Percentiles rank a stretch among this genome's conserved stretches.
These are phyloP conservation scores for Gnaphalium uliginosum DNA, from an alignment of 129 eudicot species.

Conservation along the genomic window DNA sequence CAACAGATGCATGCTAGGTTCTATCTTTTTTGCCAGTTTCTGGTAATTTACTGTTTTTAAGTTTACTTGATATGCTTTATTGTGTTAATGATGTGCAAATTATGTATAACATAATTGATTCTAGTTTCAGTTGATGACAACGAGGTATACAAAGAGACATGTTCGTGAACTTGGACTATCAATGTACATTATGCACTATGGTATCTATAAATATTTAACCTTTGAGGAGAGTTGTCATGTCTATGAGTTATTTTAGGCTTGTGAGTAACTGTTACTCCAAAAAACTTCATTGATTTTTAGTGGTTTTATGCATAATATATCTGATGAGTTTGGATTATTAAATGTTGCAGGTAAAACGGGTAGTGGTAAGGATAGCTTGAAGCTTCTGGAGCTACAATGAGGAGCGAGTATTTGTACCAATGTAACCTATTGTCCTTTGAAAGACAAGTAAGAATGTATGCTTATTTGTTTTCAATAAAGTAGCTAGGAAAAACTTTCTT, in stretches of 20 bases:
- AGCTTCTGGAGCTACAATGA: constrained; percentile 1
- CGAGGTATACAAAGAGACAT: not conserved
- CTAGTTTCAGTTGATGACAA: constrained; percentile 26
- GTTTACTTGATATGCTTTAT: not conserved
- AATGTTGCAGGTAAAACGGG: constrained; percentile 9
- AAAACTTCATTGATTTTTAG: not conserved
- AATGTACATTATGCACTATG: constrained; percentile 13
- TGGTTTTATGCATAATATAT: not conserved
- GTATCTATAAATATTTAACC: constrained; percentile 1
- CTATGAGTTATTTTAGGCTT: constrained; percentile 8
- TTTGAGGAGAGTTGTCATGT: constrained; percentile 2
- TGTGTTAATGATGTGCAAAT: not conserved
- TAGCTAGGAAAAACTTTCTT: not conserved
- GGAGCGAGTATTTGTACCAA: constrained; percentile 11
- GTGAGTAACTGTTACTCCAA: constrained; percentile 12
- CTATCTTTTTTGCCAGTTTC: constrained; percentile 14
- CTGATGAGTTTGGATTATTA: constrained; percentile 5
- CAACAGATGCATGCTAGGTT: constrained; percentile 41
- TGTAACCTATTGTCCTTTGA: constrained; percentile 19
- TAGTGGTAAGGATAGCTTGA: not conserved
- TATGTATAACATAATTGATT: constrained; percentile 4
- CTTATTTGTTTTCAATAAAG: not conserved
- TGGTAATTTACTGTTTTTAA: constrained; percentile 34
- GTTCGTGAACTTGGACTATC: constrained; percentile 17
- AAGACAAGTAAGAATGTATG: constrained; percentile 9